Base-by-base conservation (phyloP, 257 asterid species). In the Fraxinus quadrangulata region DNA sequence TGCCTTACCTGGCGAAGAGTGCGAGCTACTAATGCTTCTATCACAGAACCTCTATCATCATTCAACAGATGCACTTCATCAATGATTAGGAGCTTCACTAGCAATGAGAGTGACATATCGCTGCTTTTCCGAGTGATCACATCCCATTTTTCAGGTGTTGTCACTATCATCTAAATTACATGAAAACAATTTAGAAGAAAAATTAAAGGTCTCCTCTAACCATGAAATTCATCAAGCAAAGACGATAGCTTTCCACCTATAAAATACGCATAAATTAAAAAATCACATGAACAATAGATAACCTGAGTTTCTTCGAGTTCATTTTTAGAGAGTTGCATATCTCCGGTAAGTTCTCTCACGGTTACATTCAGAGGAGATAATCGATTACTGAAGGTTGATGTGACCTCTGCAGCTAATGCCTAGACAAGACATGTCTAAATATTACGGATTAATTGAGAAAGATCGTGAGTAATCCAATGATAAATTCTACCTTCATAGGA, bases 121-220 rank as follows among this genome's bases (percentile, higher is more conserved):
- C 99, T 93, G 87, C 98, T 95, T 90, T 95, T 95, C 79, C 99
- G 98, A 81, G 98, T 95, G 84, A 95, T 95, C 80, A 95, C 99
- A 78, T 95, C 99, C 99, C 99, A 95, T 87, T 95, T 95, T 85
- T 95, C 99, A 54, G 99, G 99, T 59, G 99, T 95, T 39, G 99
- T 95, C 83, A 95, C 99, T 75, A 95, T 95, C 99, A 95, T 95
- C 99, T 95, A 86, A 83, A 75, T 78, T 80, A 84, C 79, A 79
- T 31, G 83, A 75, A 75, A 71, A 51, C 49, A 72, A 56, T 73
- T 74, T 16, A 14, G 0, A 47, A 42, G 39, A 72, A 75, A 28
- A 34, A 37, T 67, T 71, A 54, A 28, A 73, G 63, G 77, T 24
- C 16, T 28, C 77, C 69, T 10, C 69, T 63, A 47, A 31, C 68